phyloP scores from a whole-genome alignment of 495 filamentous ascomycete species.

The Oidiodendron maius region DNA sequence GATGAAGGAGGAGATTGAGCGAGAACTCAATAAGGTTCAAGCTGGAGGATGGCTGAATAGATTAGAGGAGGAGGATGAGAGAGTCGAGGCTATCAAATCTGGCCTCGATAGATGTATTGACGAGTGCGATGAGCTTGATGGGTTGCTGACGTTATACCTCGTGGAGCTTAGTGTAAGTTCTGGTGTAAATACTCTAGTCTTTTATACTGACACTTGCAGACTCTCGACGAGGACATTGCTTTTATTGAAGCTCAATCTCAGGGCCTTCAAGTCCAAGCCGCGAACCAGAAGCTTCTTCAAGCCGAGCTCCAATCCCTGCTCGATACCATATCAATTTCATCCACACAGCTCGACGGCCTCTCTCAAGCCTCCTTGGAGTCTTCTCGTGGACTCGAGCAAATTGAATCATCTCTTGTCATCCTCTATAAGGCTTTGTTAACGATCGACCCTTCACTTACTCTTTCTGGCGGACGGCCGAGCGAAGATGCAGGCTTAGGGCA shows the following conservation, averaged over 20 bases:
- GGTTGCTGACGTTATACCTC: constrained; percentile 84
- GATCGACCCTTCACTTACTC: constrained; percentile 63
- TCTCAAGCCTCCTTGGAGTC: constrained; percentile 69
- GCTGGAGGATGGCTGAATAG: constrained; percentile 87
- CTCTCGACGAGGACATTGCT: constrained; percentile 87
- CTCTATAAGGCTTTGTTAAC: constrained; percentile 92
- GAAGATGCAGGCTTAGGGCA: constrained; percentile 35
- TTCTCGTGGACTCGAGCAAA: constrained; percentile 60
- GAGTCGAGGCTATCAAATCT: constrained; percentile 72
- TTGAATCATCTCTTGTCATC: constrained; percentile 70
- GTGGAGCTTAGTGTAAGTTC: constrained; percentile 83
- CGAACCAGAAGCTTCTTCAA: constrained; percentile 92
- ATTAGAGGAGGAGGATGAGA: constrained; percentile 83
- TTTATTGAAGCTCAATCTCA: constrained; percentile 97
- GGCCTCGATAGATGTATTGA: constrained; percentile 83
- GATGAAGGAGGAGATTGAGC: constrained; percentile 74
- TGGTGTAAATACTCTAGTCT: background rate
- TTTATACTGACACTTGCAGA: constrained; percentile 51
- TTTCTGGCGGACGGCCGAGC: constrained; percentile 15
- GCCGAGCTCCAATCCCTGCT: constrained; percentile 78
- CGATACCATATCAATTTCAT: constrained; percentile 80
- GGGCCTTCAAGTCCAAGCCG: constrained; percentile 91
- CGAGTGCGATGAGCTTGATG: constrained; percentile 94
- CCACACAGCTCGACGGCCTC: constrained; percentile 64
- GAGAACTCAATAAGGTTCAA: constrained; percentile 84